These are phyloP conservation scores for Ehretia macrophylla DNA, from an alignment of 257 asterid genomes.

Conservation along the genomic window DNA sequence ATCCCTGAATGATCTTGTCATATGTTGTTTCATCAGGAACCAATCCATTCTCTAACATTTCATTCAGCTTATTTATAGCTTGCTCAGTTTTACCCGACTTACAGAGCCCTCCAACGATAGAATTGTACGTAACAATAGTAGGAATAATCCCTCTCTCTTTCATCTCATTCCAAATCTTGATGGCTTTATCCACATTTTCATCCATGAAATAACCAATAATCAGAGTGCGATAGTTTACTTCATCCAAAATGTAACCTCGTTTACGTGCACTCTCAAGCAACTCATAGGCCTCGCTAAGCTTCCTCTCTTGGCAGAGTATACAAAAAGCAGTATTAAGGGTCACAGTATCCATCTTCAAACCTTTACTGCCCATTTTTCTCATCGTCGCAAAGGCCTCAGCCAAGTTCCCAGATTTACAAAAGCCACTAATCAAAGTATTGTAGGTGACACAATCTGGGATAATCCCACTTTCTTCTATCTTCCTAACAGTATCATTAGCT, in stretches of 20 bases:
- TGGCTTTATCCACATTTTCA: conserved; percentile 45
- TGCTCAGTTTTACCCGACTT: conserved; percentile 55
- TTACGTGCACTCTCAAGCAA: conserved; percentile 50
- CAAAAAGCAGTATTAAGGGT: conserved; percentile 66
- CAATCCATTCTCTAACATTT: conserved; percentile 64
- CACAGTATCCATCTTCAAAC: conserved; percentile 74
- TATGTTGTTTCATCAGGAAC: conserved; percentile 75
- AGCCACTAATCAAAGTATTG: conserved; percentile 69
- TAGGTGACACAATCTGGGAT: conserved; percentile 61
- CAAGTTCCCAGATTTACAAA: conserved; percentile 56
- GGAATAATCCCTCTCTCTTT: conserved; percentile 55
- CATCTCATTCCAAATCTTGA: conserved; percentile 81
- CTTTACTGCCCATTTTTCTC: conserved; percentile 59
- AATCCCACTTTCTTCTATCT: conserved; percentile 63
- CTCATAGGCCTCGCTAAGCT: conserved; percentile 55
- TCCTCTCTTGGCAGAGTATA: conserved; percentile 52
- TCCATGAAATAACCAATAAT: conserved; percentile 72
- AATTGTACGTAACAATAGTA: conserved; percentile 58
- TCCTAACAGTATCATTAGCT: conserved; percentile 39
- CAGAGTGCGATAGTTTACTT: conserved; percentile 82
- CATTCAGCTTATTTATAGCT: conserved; percentile 57
- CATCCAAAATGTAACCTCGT: conserved; percentile 74
- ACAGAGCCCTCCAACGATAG: conserved; percentile 75
- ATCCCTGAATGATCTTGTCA: conserved; percentile 80
- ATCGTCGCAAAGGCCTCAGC: conserved; percentile 64